Percentiles rank a stretch among this genome's conserved stretches.
phyloP scores from a whole-genome alignment of 371 early-diverging fungal species.

The Apophysomyces ossiformis region DNA sequence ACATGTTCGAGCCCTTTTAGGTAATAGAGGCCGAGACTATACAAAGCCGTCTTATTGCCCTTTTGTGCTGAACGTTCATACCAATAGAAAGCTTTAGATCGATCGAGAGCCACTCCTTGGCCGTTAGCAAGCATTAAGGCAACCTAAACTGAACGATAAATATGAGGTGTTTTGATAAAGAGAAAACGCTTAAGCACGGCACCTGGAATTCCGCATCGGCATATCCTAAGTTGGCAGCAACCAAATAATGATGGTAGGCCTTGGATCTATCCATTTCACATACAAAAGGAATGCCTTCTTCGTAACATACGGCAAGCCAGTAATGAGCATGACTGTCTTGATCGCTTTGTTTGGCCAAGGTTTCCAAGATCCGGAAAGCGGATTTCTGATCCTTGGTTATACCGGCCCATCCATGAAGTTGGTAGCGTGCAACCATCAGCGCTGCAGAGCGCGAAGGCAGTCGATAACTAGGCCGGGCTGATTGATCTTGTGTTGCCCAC shows the following conservation, averaged over 20 bases:
- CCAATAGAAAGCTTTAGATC: constrained; percentile 47
- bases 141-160: constrained; percentile 16
- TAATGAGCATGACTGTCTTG: constrained; percentile 27
- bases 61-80: constrained; percentile 52
- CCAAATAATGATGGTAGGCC: constrained; percentile 32
- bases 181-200: not conserved
- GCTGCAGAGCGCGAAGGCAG: constrained; percentile 17
- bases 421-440: constrained; percentile 39
- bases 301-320: constrained; percentile 38
- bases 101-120: constrained; percentile 42
- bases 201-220: constrained; percentile 39
- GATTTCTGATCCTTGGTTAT: constrained; percentile 21
- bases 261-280: constrained; percentile 16
- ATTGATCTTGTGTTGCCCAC: not conserved
- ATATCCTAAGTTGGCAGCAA: constrained; percentile 28
- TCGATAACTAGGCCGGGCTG: not conserved
- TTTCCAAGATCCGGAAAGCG: constrained; percentile 25
- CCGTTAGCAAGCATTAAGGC: constrained; percentile 48
- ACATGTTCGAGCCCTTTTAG: constrained; percentile 44
- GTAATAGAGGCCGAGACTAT: constrained; percentile 45
- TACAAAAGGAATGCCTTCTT: constrained; percentile 33
- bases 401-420: constrained; percentile 35
- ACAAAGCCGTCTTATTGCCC: constrained; percentile 40
- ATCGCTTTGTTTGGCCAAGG: constrained; percentile 12
- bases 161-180: not conserved